Evolutionary conservation across 768 basidiomycete genomes (phyloP).

Genomic region (Sutorius australiensis): DNA sequence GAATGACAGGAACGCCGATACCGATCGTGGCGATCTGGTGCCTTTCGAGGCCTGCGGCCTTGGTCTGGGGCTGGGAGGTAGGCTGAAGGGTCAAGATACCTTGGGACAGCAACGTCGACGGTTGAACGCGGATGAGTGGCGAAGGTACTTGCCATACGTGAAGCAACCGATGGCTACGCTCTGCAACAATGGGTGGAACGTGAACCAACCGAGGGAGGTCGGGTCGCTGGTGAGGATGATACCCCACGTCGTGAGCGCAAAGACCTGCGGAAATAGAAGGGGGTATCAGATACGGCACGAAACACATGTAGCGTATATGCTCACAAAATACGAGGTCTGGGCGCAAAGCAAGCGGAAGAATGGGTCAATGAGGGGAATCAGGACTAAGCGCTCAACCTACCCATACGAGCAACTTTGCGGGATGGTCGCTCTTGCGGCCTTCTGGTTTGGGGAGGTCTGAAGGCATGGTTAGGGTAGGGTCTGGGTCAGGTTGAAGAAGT

Average conservation of each 20-base stretch:
- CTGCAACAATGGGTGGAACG: constrained; percentile 63
- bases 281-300: constrained; percentile 2
- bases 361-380: background rate
- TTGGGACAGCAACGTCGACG: constrained; percentile 21
- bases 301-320: background rate
- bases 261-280: constrained; percentile 29
- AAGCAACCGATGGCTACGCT: constrained; percentile 52
- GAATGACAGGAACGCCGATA: constrained; percentile 53
- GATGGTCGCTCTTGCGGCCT: constrained; percentile 35
- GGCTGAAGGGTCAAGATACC: constrained; percentile 76
- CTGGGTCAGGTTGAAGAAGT: constrained; percentile 5
- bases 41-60: constrained; percentile 61
- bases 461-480: constrained; percentile 14
- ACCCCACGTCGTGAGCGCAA: constrained; percentile 43
- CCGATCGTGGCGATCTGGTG: constrained; percentile 64
- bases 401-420: constrained; percentile 33
- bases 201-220: constrained; percentile 53
- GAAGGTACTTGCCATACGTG: constrained; percentile 50
- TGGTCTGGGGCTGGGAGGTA: constrained; percentile 60
- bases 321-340: constrained; percentile 20
- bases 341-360: background rate
- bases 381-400: constrained; percentile 29
- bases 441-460: constrained; percentile 34
- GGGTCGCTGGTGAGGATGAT: constrained; percentile 46
- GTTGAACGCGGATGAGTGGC: background rate